Evolutionary conservation across 2,329 filamentous ascomycete species (phyloP), one percentile per base, ranked within the genome.

Genomic region (Myriangium duriaei): DNA sequence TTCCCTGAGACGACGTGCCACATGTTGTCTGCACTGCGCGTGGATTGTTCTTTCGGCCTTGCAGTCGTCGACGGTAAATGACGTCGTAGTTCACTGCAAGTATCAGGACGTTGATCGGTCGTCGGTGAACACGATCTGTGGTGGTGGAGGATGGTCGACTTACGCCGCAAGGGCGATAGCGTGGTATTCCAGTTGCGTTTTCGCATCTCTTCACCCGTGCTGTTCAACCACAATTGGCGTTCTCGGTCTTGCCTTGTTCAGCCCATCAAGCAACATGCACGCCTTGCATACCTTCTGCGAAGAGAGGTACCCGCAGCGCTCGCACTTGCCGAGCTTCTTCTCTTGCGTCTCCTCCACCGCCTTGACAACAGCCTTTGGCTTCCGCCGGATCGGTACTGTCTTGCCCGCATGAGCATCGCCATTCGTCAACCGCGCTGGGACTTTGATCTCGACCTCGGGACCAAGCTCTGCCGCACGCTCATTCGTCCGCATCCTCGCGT

Each of bases 271-370:
- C 31, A 98, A 65, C 44, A 78, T 80, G 56, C 91, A 98, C 1
- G 91, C 91, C 60, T 98, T 93, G 61, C 91, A 98, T 28, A 95
- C 74, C 18, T 75, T 73, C 59, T 98, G 91, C 50, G 87, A 95
- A 2, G 91, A 94, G 59, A 98, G 81, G 56, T 96, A 98, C 11
- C 91, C 91, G 50, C 91, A 98, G 37, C 75, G 79, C 52, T 79
- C 74, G 54, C 91, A 98, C 46, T 77, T 79, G 2, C 88, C 84
- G 48, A 95, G 71, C 11, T 78, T 77, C 57, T 88, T 14, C 35
- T 39, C 4, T 24, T 19, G 32, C 21, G 18, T 16, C n/a, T 24
- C 30, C 2, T 17, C 14, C 13, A 21, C 10, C 17, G 29, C 17
- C 18, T 11, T 18, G 5, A 13, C 26, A 9, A 28, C 30, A 2